These are phyloP conservation scores for Aureobasidium sp. DNA, from an alignment of 2,329 filamentous ascomycete genomes.

Conservation along the genomic window DNA sequence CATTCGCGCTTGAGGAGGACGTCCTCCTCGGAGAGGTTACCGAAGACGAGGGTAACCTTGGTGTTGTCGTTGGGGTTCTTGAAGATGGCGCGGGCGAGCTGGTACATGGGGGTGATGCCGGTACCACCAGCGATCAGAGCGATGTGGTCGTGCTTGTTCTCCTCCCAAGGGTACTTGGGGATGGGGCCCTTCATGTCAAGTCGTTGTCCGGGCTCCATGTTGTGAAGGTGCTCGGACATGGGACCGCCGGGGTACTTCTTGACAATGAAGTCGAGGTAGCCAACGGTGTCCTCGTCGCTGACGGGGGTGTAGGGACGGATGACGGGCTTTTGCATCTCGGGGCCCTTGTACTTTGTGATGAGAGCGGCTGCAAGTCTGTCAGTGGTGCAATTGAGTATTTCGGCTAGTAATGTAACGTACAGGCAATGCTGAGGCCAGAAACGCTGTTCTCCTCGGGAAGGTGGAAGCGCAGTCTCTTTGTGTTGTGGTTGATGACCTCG, in stretches of 20 bases:
- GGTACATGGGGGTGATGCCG: conserved; percentile 97
- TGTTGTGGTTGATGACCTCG: conserved; percentile 84
- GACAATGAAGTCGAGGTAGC: conserved; percentile 79
- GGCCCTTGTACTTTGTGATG: conserved; percentile 83
- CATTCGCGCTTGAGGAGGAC: conserved; percentile 85
- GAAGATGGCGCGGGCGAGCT: conserved; percentile 85
- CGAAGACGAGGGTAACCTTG: conserved; percentile 91
- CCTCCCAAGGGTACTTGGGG: conserved; percentile 80
- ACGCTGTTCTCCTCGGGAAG: conserved; percentile 77
- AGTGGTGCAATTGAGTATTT: not conserved
- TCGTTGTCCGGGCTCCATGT: conserved; percentile 68
- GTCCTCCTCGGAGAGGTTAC: conserved; percentile 81
- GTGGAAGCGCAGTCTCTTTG: conserved; percentile 82
- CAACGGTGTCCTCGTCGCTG: conserved; percentile 68
- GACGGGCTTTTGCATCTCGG: conserved; percentile 73
- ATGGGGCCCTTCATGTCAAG: conserved; percentile 93
- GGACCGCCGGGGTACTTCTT: conserved; percentile 86
- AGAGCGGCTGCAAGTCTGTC: conserved; percentile 50
- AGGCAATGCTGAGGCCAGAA: conserved; percentile 72
- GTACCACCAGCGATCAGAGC: conserved; percentile 87
- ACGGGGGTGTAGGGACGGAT: conserved; percentile 89
- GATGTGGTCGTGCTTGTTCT: conserved; percentile 90
- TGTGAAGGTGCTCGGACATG: conserved; percentile 86
- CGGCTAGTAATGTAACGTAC: conserved; percentile 32
- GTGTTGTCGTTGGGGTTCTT: conserved; percentile 95